A percentile compares a stretch with the other conserved stretches of the same genome.
Evolutionary conservation across 176 grass and related monocot genomes (phyloP).

Genomic region (Tuctoria greenei): DNA sequence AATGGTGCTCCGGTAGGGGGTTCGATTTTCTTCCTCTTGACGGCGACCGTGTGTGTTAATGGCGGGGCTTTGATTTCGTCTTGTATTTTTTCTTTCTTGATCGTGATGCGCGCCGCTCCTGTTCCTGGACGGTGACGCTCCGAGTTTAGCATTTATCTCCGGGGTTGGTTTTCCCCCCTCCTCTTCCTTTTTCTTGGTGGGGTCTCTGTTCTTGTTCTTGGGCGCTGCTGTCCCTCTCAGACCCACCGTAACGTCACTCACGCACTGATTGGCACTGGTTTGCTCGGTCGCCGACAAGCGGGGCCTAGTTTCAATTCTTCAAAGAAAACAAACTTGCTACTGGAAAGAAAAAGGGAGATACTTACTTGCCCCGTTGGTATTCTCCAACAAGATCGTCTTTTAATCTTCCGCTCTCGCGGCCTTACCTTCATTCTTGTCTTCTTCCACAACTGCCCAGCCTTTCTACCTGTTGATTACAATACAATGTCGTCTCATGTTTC

Average conservation of each 20-base stretch:
- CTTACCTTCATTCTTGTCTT: neutral
- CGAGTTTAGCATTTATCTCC: conserved; percentile 6
- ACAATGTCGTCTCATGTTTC: neutral
- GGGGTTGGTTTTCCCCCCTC: too few relatives aligned
- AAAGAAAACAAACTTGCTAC: conserved; percentile 2
- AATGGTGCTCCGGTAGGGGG: neutral
- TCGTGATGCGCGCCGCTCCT: conserved; percentile 13
- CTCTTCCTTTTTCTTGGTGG: neutral
- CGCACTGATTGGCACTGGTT: conserved; percentile 17
- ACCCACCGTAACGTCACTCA: neutral
- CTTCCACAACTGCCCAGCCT: neutral
- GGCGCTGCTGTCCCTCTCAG: neutral
- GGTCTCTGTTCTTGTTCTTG: conserved; percentile 18
- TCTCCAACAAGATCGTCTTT: conserved; percentile 12
- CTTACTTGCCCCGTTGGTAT: conserved; percentile 34
- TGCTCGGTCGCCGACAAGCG: neutral
- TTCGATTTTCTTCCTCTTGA: neutral
- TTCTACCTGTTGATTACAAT: neutral
- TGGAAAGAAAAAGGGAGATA: neutral
- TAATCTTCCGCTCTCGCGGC: neutral
- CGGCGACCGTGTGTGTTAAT: neutral
- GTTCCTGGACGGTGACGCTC: conserved; percentile 2
- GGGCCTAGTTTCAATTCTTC: conserved; percentile 16
- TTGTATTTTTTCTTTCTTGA: neutral
- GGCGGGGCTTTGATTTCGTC: neutral